Percentiles rank a stretch among this genome's conserved stretches.
Evolutionary conservation across 2,329 filamentous ascomycete species (phyloP).

Genomic region (Curvularia sp.): DNA sequence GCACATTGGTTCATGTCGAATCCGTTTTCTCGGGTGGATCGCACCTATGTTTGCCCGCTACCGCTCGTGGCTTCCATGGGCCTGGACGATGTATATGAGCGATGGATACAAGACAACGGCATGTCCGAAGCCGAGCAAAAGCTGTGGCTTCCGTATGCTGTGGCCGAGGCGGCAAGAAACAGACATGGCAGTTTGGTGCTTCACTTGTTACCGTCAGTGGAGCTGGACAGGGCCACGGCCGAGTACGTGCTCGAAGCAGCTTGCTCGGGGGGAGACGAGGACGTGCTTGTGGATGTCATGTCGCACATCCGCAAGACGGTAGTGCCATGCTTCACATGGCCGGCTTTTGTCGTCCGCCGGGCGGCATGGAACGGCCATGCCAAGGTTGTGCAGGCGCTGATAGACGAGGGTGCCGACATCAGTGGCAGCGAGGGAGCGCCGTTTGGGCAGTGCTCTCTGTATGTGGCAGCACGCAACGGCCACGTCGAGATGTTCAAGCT

Average conservation of each 20-base stretch:
- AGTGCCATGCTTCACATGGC: not conserved
- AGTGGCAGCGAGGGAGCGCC: not conserved
- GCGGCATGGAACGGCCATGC: not conserved
- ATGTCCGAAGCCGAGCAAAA: not conserved
- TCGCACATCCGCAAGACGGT: not conserved
- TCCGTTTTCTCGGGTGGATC: not conserved
- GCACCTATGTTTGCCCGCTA: not conserved
- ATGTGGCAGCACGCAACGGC: not conserved
- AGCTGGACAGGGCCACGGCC: not conserved
- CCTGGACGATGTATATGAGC: conserved; percentile 1
- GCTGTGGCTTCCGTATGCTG: not conserved
- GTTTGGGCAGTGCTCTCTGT: not conserved
- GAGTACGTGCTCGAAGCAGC: not conserved
- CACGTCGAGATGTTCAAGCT: not conserved
- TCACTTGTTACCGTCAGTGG: not conserved
- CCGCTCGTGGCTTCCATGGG: not conserved
- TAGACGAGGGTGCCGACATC: not conserved
- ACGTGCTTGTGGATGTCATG: not conserved
- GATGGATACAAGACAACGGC: not conserved
- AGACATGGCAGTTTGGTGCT: not conserved
- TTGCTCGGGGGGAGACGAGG: not conserved
- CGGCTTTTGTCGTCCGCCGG: not conserved
- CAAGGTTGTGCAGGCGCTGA: not conserved
- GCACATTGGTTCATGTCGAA: not conserved
- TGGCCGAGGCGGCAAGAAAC: not conserved